phyloP scores from a whole-genome alignment of 2,329 filamentous ascomycete species.

The Botrytis fragariae region DNA sequence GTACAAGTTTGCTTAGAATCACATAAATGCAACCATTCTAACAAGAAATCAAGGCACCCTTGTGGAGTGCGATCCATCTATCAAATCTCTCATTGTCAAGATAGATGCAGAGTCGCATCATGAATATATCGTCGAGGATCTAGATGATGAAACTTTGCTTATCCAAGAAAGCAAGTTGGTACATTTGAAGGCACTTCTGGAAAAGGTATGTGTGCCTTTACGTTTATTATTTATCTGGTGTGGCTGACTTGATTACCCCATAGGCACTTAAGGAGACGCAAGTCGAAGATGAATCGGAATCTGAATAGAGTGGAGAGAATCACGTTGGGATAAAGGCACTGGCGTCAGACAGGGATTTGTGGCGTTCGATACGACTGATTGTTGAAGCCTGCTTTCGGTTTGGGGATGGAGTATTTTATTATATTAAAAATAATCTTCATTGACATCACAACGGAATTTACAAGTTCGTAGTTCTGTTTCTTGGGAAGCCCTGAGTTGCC shows the following conservation, averaged over 20 bases:
- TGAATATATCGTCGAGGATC: conserved; percentile 75
- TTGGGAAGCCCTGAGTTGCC: not conserved
- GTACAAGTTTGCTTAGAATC: too few relatives aligned
- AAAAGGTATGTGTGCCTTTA: conserved; percentile 53
- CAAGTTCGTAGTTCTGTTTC: not conserved
- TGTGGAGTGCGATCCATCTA: conserved; percentile 80
- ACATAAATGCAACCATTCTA: not conserved
- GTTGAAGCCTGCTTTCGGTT: not conserved
- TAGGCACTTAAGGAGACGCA: conserved; percentile 39
- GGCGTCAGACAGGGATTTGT: not conserved
- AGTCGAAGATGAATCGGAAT: conserved; percentile 23
- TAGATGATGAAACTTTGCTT: conserved; percentile 73
- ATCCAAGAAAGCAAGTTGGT: conserved; percentile 72
- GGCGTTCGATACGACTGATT: not conserved
- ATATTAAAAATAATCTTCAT: not conserved
- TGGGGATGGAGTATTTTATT: not conserved
- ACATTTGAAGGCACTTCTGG: conserved; percentile 64
- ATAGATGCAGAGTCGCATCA: conserved; percentile 65
- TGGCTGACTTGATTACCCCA: conserved; percentile 16
- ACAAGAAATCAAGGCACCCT: conserved; percentile 55
- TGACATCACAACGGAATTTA: not conserved
- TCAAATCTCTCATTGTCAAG: conserved; percentile 80
- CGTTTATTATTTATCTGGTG: not conserved
- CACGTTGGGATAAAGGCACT: not conserved
- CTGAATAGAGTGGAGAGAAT: conserved; percentile 9